phyloP scores from a whole-genome alignment of 2,329 filamentous ascomycete species.

The Alternaria postmessia region DNA sequence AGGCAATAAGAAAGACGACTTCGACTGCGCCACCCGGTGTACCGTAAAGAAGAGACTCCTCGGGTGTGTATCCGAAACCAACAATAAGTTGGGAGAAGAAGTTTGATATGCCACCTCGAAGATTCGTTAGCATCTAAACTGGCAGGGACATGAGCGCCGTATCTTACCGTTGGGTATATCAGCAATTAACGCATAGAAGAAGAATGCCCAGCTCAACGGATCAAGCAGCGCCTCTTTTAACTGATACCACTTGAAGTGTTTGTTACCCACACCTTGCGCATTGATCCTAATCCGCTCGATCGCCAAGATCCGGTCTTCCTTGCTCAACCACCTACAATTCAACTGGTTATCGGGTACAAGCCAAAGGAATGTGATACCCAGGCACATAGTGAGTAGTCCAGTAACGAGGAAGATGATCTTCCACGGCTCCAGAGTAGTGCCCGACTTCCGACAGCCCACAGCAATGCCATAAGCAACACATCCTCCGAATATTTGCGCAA shows the following conservation, averaged over 20 bases:
- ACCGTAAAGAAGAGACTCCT: conserved; percentile 70
- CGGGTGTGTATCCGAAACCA: conserved; percentile 69
- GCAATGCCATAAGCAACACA: conserved; percentile 71
- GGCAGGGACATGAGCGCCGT: no score
- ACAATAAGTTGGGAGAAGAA: conserved; percentile 69
- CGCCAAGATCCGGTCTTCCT: conserved; percentile 72
- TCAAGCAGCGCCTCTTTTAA: conserved; percentile 66
- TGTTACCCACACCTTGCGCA: conserved; percentile 76
- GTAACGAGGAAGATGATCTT: conserved; percentile 64
- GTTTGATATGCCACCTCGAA: conserved; percentile 62
- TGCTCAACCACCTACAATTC: conserved; percentile 68
- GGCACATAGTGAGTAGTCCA: conserved; percentile 52
- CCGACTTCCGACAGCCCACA: conserved; percentile 62
- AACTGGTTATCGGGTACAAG: conserved; percentile 67
- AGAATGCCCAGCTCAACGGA: conserved; percentile 68
- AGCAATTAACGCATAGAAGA: conserved; percentile 64
- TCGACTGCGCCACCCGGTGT: conserved; percentile 72
- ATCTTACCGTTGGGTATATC: conserved; percentile 64
- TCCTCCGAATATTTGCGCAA: conserved; percentile 69
- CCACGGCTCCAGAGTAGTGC: conserved; percentile 68
- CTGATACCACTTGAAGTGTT: conserved; percentile 73
- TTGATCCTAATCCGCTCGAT: conserved; percentile 77
- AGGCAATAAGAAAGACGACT: conserved; percentile 64
- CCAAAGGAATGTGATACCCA: conserved; percentile 56
- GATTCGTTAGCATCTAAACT: background rate